Base-by-base conservation (phyloP, 2,329 filamentous ascomycete genomes). In the Clarireedia homoeocarpa region DNA sequence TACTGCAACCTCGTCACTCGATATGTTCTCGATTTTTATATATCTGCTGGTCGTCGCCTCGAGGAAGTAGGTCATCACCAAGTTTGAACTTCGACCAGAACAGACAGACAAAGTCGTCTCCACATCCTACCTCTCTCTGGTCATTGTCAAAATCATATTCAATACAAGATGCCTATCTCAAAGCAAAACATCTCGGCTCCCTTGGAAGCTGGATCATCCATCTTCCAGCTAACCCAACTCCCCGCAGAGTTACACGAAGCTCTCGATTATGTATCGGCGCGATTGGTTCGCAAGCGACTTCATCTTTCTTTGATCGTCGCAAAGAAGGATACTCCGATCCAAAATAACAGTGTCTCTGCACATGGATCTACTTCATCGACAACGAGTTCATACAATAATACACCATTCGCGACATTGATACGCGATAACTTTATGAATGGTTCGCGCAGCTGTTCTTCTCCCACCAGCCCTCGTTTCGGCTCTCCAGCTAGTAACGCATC, bases 111-210 rank as follows among this genome's bases (percentile, higher is more conserved):
- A 27, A 45, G 17, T 34, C 6, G 26, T 23, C 17, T 45, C 12
- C 30, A 6, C 34, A 27, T 51, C 38, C 7, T 34, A 39, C 20
- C 45, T 9, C 10, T 17, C 10, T 9, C 39, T 20, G n/a, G 15
- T 51, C 12, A 12, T 12, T n/a, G 17, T 47, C 30, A 24, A 15
- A 20, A 20, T 20, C 14, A 15, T 14, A 40, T 14, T 20, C 38
- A 20, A 40, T 51, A 56, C 59, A 56, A 57, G 6, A 68, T 68
- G 66, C 48, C 63, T 45, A 65, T 67, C 58, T 58, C 61, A 65
- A 85, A 82, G 70, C 72, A 75, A 55, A 74, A 72, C 56, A 85
- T 85, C 63, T 85, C 82, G 1, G 77, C 80, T 50, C 82, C 83
- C 14, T 75, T 86, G 56, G 83, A 85, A 73, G 82, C 82, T 27